Evolutionary conservation across 1,284 basidiomycete genomes (phyloP), one percentile per base, ranked within the genome.

Genomic region (Pyrrhoderma noxium): DNA sequence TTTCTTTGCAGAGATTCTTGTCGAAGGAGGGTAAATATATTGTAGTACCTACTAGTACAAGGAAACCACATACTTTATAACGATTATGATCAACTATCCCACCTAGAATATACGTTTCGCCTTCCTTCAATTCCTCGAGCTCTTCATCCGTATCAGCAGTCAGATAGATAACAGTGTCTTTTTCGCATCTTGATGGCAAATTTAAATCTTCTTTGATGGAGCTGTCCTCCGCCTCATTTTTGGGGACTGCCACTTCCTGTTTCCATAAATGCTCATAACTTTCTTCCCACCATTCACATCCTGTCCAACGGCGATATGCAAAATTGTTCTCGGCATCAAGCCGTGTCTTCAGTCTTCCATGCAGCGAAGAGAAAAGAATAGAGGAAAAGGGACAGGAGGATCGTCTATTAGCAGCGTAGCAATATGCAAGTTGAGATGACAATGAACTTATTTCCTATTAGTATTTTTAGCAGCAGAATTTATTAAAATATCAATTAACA

Each of bases 81-180:
- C 95, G 84, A 69, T 99, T 99, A 60, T 89, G 89, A 67, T 99
- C 96, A 55, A 89, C 89, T 58, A 99, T 89, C 13, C 95, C 96
- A 31, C 96, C 96, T 53, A 99, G 93, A 59, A 99, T 83, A 65
- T 99, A 99, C 2, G 84, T 88, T 64, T 93, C 90, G 50, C 85
- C 82, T 57, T 89, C 82, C 53, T 79, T 83, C 45, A 99, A 76
- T 56, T 85, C 81, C 8, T 74, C 70, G 38, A 99, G 71, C 64
- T 95, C 91, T 51, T 95, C 81, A 44, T 85, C 77, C 3, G 94
- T 85, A 69, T 99, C 96, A 4, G 94, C 95, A 5, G 95, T 97
- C 52, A 99, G 80, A 69, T 99, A 99, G 27, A 98, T 77, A 43
- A 97, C 72, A 43, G 68, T 79, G 48, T 79, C 70, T 49, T 61